Base-by-base conservation (phyloP, 78 protist species). In the Diacronema lutheri region DNA sequence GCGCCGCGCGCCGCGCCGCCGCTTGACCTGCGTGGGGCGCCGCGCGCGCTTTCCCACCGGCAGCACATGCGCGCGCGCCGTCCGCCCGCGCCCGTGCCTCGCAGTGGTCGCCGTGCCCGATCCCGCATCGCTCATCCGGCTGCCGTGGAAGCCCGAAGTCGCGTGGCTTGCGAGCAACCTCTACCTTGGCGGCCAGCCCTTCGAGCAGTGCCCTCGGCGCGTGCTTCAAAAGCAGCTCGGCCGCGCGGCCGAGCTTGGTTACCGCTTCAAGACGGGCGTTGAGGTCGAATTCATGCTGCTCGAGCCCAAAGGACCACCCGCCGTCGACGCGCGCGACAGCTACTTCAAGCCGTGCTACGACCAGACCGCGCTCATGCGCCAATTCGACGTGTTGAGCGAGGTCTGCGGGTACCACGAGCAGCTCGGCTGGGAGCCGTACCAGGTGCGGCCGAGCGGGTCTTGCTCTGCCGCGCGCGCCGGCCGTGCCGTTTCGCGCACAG, bases 401-500 rank as follows among this genome's bases (percentile, higher is more conserved):
- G 66, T 56, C 25, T 0, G 0, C 7, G 25, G 1, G 20, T 38
- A 56, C 41, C 31, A 20, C 50, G 82, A 76, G 82, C 20, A 4
- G 26, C 1, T 76, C n/a, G 65, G 82, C 31, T 76, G 82, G 82
- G 82, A 66, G 33, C 65, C 61, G 29, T 76, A 76, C 82, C 65
- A 56, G 64, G 41, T n/a, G 29, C 4, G 68, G 13, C 40, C 6
- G 57, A 50, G 57, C 13, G 12, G 25, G 13, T 62, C 13, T 29
- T 6, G 40, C 6, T 62, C 68, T 20, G 6, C n/a, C 31, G 40
- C 31, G 68, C 31, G 68, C 68, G 13, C 33, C 4, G 19, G 4
- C 68, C 19, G 40, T 13, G n/a, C 6, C 40, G 31, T 7, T 21
- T 62, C 40, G 31, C 68, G 12, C 31, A 4, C 7, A 29, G 68